These are phyloP conservation scores for Lepidium sativum DNA, from an alignment of 345 rosid species.

Conservation along the genomic window DNA sequence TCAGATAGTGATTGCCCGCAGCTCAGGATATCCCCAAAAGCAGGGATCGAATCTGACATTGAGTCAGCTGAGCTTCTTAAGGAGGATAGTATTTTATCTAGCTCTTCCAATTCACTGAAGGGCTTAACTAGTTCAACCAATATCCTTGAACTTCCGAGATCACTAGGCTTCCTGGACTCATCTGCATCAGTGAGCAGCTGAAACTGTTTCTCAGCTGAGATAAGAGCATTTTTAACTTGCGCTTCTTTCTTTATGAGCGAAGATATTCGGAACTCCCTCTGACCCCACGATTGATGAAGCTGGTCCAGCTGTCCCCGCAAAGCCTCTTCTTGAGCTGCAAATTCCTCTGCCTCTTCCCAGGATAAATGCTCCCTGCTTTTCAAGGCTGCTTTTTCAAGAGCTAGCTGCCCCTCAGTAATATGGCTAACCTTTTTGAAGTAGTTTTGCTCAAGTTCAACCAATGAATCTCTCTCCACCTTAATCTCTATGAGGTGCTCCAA, in stretches of 20 bases:
- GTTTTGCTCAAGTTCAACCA: constrained; percentile 72
- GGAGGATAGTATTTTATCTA: constrained; percentile 44
- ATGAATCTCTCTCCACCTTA: constrained; percentile 64
- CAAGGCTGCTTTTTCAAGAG: constrained; percentile 76
- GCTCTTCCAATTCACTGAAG: constrained; percentile 57
- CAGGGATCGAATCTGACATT: constrained; percentile 32
- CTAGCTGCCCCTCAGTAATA: constrained; percentile 76
- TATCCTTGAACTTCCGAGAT: constrained; percentile 49
- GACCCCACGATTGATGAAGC: constrained; percentile 82
- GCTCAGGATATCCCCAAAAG: constrained; percentile 39
- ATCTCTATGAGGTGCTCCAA: constrained; percentile 68
- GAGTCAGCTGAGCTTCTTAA: constrained; percentile 34
- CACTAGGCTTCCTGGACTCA: constrained; percentile 38
- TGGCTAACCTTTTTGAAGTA: constrained; percentile 75
- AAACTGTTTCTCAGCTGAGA: constrained; percentile 54
- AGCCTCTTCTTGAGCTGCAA: constrained; percentile 93
- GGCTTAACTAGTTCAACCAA: constrained; percentile 49
- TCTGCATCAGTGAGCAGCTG: constrained; percentile 44
- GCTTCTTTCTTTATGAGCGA: constrained; percentile 54
- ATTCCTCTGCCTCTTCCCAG: constrained; percentile 98
- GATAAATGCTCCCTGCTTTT: constrained; percentile 86
- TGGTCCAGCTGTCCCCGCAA: constrained; percentile 77
- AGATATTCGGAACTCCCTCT: constrained; percentile 53
- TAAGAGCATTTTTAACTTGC: constrained; percentile 47
- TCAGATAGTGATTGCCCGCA: constrained; percentile 54